Percentiles rank a stretch among this genome's conserved stretches.
phyloP scores from a whole-genome alignment of 2,329 filamentous ascomycete species.

The Aspergillus ochraceus region DNA sequence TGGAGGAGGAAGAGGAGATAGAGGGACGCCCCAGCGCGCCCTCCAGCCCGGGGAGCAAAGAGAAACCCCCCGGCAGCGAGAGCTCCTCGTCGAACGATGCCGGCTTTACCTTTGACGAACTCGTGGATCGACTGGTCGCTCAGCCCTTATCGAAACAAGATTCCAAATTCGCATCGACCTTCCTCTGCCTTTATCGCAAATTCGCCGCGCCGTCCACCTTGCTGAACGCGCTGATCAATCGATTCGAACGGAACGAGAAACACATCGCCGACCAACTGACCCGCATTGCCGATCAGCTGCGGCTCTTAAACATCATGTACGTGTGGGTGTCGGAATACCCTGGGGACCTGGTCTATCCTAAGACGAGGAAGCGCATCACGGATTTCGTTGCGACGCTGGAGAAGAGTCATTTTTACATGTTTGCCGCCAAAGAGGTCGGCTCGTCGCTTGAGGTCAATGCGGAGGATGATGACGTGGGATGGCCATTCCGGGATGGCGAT shows the following conservation, averaged over 20 bases:
- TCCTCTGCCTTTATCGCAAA: conserved; percentile 89
- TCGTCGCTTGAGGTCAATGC: conserved; percentile 72
- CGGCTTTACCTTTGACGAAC: conserved; percentile 58
- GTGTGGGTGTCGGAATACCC: conserved; percentile 90
- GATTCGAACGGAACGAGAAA: conserved; percentile 71
- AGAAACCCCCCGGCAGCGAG: conserved; percentile 31
- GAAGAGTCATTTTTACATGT: conserved; percentile 75
- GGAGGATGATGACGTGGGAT: conserved; percentile 89
- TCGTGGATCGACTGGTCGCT: conserved; percentile 83
- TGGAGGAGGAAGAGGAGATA: conserved; percentile 46
- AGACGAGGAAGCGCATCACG: conserved; percentile 69
- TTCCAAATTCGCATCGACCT: conserved; percentile 82
- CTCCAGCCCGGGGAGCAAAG: conserved; percentile 32
- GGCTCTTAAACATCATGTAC: conserved; percentile 79
- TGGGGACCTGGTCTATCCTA: conserved; percentile 82
- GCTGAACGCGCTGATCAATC: conserved; percentile 66
- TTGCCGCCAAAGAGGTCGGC: conserved; percentile 81
- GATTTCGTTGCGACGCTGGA: conserved; percentile 76
- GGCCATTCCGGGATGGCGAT: conserved; percentile 79
- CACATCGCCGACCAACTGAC: conserved; percentile 71
- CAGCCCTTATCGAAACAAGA: conserved; percentile 84
- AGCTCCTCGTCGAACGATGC: conserved; percentile 33
- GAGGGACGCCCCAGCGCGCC: conserved; percentile 31
- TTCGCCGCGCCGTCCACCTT: conserved; percentile 81
- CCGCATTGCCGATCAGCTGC: conserved; percentile 76